Percentiles rank a stretch among this genome's conserved stretches.
These are phyloP conservation scores for Fusarium hainanense DNA, from an alignment of 2,329 filamentous ascomycete genomes.

Conservation along the genomic window DNA sequence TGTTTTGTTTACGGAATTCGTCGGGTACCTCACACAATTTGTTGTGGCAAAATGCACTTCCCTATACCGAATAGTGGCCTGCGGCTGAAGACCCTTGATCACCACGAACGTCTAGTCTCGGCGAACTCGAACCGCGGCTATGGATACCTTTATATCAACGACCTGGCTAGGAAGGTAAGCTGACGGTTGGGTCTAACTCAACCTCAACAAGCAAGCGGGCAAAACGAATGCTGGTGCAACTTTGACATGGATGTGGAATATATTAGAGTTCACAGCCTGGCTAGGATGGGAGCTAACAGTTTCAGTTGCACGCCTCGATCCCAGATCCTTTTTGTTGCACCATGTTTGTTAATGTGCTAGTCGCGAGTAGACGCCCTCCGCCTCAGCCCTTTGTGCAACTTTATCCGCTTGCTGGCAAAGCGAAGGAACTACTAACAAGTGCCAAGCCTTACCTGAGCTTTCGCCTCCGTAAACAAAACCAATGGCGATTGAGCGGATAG, in stretches of 20 bases:
- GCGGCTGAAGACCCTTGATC: conserved; percentile 26
- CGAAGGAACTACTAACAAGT: not conserved
- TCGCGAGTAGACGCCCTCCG: not conserved
- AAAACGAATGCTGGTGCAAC: not conserved
- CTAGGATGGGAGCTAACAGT: conserved; percentile 8
- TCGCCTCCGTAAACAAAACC: not conserved
- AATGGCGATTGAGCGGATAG: not conserved
- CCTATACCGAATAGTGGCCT: conserved; percentile 13
- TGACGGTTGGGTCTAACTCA: not conserved
- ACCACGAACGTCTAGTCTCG: conserved; percentile 10
- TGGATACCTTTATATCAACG: not conserved
- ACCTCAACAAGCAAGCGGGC: conserved; percentile 9
- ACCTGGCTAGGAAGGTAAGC: not conserved
- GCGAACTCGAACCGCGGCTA: conserved; percentile 6
- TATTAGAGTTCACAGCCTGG: conserved; percentile 4
- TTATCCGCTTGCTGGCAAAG: not conserved
- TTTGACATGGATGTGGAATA: conserved; percentile 6
- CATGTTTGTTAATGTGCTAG: not conserved
- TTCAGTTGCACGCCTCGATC: conserved; percentile 1
- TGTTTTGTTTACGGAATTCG: not conserved
- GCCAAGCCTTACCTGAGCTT: not conserved
- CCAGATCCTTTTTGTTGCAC: conserved; percentile 1
- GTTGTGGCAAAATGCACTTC: conserved; percentile 25
- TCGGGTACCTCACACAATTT: not conserved
- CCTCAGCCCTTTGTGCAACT: not conserved